Evolutionary conservation across 257 asterid species (phyloP), one percentile per base, ranked within the genome.

Genomic region (Thymus quinquecostatus): DNA sequence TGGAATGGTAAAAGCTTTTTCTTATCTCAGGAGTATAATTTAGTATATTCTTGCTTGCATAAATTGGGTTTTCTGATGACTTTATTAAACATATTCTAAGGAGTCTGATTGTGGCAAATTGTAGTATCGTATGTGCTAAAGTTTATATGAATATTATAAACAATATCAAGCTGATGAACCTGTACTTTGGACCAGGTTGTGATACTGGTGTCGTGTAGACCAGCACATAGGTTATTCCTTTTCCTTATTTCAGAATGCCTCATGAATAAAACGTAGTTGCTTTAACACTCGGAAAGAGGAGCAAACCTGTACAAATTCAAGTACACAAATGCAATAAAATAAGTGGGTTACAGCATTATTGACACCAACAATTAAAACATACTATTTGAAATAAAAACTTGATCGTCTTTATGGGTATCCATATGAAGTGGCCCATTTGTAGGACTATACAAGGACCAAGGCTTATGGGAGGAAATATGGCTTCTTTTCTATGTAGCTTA

Each of bases 361-460:
- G 36, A 62, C 40, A 27, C 27, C 10, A 28, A 62, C 9, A 41
- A 14, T 14, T 12, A 40, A 38, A 28, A 4, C 12, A 3, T 60
- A 34, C 51, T 8, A 9, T 40, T 8, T 27, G 4, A 40, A 3
- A 30, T 34, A 4, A 9, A 9, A 29, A 27, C 41, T 12, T 8
- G 14, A 63, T 50, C 13, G 30, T 58, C 8, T 60, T 13, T 33
- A 45, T 59, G 44, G 47, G 56, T 61, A 36, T 29, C 53, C 63
- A 13, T 43, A 55, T 55, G 51, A 21, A 43, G 45, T 13, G 68
- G 14, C 47, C 48, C 12, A 4, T 44, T 62, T 29, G 54, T 41
- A 21, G 69, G 54, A 44, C 49, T 10, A 58, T 61, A 9, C 60
- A 71, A 65, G 61, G 32, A 43, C 54, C 71, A 54, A 28, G 66